Evolutionary conservation across 1,284 basidiomycete species (phyloP), one percentile per base, ranked within the genome.

Genomic region (Trametes hirsuta): DNA sequence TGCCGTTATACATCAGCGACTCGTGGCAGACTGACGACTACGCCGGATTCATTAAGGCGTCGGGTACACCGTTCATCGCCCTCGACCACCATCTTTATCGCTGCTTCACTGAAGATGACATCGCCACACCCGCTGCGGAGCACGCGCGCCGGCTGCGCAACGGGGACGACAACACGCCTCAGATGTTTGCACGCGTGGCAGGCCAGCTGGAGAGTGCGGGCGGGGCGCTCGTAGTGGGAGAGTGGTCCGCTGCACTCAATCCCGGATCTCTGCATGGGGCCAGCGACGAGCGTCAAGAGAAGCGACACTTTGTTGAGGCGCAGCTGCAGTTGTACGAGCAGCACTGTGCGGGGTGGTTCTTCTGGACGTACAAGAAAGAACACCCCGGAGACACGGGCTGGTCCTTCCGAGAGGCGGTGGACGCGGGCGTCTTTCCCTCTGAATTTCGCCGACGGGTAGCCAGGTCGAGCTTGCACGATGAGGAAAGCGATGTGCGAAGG

Each of bases 31-130:
- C 87, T 0, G 81, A 86, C 35, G 78, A 84, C 64, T 95, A 93
- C 69, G 79, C 86, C 2, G 77, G 80, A 35, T 89, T 81, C 69
- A 76, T 87, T 64, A 66, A 49, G 56, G 56, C 76, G 70, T 39
- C 68, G 48, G 53, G 71, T 68, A 60, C 75, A 66, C 72, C 75
- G 25, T 86, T 86, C 35, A 77, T 87, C 15, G 85, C 89, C 15
- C 76, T 93, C 34, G 94, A 96, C 74, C 90, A 95, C 69, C 94
- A 95, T 71, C 81, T 95, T 21, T 96, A 95, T 72, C 84, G 94
- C 37, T 94, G 91, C 73, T 93, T 93, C 73, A 91, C 89, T 21
- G 68, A 66, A 10, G 75, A 78, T 4, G 94, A 95, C 72, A 84
- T 78, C 34, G 66, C 69, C 1, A 85, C 83, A 4, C 74, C 82